Evolutionary conservation across 139 green algal species (phyloP).

Genomic region (Haematococcus lacustris): DNA sequence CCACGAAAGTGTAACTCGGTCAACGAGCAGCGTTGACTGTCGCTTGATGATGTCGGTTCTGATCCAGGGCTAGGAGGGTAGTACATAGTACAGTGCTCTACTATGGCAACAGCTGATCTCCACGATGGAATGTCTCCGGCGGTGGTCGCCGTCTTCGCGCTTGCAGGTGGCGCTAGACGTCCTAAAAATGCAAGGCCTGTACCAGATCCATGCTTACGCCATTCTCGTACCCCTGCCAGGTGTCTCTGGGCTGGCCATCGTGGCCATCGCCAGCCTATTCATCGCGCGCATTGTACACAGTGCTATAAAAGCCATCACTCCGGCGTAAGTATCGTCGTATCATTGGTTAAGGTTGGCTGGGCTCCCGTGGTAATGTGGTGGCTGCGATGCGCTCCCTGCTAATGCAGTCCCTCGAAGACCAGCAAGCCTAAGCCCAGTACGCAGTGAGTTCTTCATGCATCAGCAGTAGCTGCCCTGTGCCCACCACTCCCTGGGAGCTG

Average conservation of each 20-base stretch:
- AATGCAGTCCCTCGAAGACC: too few relatives aligned
- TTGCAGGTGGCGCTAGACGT: too few relatives aligned
- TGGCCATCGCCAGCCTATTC: neutral
- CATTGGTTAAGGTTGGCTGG: too few relatives aligned
- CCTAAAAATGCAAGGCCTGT: too few relatives aligned
- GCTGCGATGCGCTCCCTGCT: too few relatives aligned
- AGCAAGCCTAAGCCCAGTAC: neutral
- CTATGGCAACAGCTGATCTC: neutral
- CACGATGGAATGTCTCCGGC: neutral
- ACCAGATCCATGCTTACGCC: too few relatives aligned
- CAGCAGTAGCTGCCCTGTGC: neutral
- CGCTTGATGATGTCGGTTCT: neutral
- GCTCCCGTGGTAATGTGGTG: too few relatives aligned
- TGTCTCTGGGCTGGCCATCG: too few relatives aligned
- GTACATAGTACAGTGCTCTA: neutral
- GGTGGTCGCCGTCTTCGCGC: neutral
- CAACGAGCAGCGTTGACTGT: neutral
- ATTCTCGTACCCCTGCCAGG: too few relatives aligned
- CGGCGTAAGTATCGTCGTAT: too few relatives aligned
- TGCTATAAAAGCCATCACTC: too few relatives aligned
- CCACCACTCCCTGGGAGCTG: neutral
- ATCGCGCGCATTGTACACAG: neutral
- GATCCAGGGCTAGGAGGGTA: neutral
- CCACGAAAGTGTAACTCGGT: too few relatives aligned
- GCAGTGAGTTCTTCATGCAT: neutral